phyloP scores from a whole-genome alignment of 2,329 filamentous ascomycete genomes.

The Cytospora piceae region DNA sequence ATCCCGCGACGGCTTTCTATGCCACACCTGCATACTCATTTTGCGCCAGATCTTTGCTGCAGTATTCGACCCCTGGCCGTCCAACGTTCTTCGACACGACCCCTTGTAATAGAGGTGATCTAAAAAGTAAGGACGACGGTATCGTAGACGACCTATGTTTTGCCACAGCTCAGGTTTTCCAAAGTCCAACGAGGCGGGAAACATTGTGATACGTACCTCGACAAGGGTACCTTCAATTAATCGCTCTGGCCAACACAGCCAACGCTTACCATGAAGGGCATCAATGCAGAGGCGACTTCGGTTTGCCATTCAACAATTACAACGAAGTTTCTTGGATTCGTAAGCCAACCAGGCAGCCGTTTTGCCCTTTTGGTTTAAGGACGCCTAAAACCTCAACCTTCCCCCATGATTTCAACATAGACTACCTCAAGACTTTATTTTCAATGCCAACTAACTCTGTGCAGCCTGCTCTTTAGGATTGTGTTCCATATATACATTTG shows the following conservation, averaged over 20 bases:
- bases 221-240: neutral
- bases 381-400: neutral
- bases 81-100: no score
- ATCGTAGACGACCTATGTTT: no score
- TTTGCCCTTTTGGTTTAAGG: neutral
- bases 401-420: neutral
- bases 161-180: no score
- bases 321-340: neutral
- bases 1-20: no score
- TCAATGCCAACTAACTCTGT: neutral
- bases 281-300: neutral
- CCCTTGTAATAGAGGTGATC: no score
- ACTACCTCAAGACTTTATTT: neutral
- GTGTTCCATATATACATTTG: neutral
- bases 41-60: no score
- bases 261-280: no score
- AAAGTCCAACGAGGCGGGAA: no score
- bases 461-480: no score
- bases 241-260: neutral
- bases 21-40: no score
- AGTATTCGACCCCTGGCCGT: no score
- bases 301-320: neutral
- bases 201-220: neutral
- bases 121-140: no score
- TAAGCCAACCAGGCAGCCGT: neutral